phyloP scores from a whole-genome alignment of 2,329 filamentous ascomycete genomes.

The Curvularia eragrostidis region DNA sequence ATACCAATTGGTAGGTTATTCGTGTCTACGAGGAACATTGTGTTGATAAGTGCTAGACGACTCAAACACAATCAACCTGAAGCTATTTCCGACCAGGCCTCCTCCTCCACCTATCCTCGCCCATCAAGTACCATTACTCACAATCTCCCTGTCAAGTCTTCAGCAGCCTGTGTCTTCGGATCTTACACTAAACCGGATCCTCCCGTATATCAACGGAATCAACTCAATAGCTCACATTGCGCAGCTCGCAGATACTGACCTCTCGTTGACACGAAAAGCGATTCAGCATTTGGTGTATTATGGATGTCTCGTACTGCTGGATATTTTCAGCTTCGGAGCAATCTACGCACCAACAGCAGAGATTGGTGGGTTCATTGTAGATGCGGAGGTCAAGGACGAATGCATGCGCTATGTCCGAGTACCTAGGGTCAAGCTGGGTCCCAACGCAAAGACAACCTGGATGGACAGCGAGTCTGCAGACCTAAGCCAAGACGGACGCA shows the following conservation, averaged over 20 bases:
- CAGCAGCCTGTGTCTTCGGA: constrained; percentile 67
- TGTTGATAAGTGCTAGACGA: constrained; percentile 67
- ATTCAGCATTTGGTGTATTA: constrained; percentile 92
- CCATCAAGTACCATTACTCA: constrained; percentile 88
- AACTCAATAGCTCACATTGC: constrained; percentile 89
- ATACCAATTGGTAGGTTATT: constrained; percentile 80
- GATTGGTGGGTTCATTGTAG: constrained; percentile 79
- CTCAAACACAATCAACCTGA: constrained; percentile 94
- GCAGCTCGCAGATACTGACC: constrained; percentile 81
- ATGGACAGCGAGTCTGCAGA: constrained; percentile 29
- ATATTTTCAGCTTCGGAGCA: constrained; percentile 92
- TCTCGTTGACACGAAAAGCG: constrained; percentile 84
- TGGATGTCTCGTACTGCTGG: constrained; percentile 85
- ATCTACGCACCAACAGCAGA: constrained; percentile 86
- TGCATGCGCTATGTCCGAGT: constrained; percentile 78
- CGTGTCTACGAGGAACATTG: background rate
- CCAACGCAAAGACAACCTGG: constrained; percentile 21
- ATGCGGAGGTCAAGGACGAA: constrained; percentile 81
- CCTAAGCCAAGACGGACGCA: constrained; percentile 27
- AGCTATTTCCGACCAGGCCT: constrained; percentile 84
- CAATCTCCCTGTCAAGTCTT: constrained; percentile 55
- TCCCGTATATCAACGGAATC: constrained; percentile 87
- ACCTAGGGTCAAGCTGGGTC: constrained; percentile 44
- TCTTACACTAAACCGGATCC: constrained; percentile 77
- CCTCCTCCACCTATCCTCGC: constrained; percentile 78